Conservation (phyloP, 2,329 filamentous ascomycete genomes). For the Pseudogymnoascus pannorum region DNA sequence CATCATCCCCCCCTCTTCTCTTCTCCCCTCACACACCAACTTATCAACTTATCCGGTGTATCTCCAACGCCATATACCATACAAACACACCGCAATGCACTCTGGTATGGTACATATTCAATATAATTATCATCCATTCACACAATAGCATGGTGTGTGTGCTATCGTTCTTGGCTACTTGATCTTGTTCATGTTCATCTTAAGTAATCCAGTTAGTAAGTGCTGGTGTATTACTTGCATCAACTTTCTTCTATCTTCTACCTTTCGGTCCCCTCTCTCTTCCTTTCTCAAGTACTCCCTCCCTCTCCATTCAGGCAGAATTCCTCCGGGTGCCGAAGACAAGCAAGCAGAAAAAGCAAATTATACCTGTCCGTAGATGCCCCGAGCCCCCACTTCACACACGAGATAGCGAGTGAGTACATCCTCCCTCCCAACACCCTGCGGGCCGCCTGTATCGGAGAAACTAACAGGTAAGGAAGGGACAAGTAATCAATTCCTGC, state of each 20-base stretch:
- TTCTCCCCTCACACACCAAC: neutral
- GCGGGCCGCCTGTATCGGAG: conserved; percentile 2
- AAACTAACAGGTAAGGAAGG: neutral
- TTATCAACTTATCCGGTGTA: neutral
- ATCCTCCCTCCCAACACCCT: neutral
- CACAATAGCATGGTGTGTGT: neutral
- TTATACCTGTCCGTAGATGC: conserved; percentile 1
- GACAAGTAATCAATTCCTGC: neutral
- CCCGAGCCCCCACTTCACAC: conserved; percentile 1
- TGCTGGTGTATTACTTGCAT: conserved; percentile 1
- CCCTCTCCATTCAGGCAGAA: conserved; percentile 6
- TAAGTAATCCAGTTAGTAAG: conserved; percentile 4
- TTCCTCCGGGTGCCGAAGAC: neutral
- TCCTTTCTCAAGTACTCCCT: neutral
- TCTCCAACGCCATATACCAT: neutral
- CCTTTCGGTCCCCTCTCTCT: neutral
- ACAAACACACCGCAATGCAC: neutral
- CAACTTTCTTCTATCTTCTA: neutral
- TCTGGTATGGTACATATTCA: neutral
- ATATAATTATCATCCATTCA: neutral
- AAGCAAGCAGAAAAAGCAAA: neutral
- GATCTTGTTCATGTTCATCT: too few relatives aligned
- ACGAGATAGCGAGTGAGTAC: neutral
- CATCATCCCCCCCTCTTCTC: neutral
- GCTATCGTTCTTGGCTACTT: neutral